A percentile compares a stretch with the other conserved stretches of the same genome.
Evolutionary conservation across 192 early-diverging fungal genomes (phyloP).

Genomic region (Umbelopsis vinacea): DNA sequence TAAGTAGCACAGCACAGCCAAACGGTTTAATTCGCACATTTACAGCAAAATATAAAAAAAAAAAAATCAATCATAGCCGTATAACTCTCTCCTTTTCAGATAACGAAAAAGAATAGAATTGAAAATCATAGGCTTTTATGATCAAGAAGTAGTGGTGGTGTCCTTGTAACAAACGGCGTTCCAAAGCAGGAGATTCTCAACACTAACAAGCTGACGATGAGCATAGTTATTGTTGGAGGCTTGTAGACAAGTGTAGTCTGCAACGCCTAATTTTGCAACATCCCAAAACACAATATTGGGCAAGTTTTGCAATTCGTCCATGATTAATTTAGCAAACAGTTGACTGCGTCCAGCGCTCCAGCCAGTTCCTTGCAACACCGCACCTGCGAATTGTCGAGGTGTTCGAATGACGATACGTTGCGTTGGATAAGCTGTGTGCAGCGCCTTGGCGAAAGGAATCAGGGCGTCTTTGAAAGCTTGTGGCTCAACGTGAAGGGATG

Average conservation of each 20-base stretch:
- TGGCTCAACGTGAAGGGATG: slow-evolving; percentile 19
- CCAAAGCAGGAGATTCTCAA: slow-evolving; percentile 39
- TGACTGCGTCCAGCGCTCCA: slow-evolving; percentile 36
- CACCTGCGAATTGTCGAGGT: slow-evolving; percentile 32
- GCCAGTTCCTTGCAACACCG: slow-evolving; percentile 25
- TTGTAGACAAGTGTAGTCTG: slow-evolving; percentile 24
- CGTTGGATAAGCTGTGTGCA: slow-evolving; percentile 23
- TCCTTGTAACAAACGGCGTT: slow-evolving; percentile 21
- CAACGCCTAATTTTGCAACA: slow-evolving; percentile 27
- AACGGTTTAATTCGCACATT: background rate
- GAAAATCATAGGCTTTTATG: background rate
- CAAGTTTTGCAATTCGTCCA: slow-evolving; percentile 18
- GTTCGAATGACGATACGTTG: slow-evolving; percentile 36
- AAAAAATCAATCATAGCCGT: background rate
- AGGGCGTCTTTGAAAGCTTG: slow-evolving; percentile 21
- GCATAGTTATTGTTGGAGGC: slow-evolving; percentile 25
- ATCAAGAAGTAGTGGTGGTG: background rate
- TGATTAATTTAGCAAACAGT: slow-evolving; percentile 28
- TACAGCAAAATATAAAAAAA: background rate
- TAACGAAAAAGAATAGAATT: background rate
- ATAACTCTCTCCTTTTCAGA: background rate
- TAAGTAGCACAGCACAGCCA: no score
- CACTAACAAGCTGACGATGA: slow-evolving; percentile 29
- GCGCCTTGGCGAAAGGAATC: background rate
- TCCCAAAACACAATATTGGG: slow-evolving; percentile 34